A percentile compares a stretch with the other conserved stretches of the same genome.
phyloP scores from a whole-genome alignment of 768 basidiomycete species.

The Mycena pura region DNA sequence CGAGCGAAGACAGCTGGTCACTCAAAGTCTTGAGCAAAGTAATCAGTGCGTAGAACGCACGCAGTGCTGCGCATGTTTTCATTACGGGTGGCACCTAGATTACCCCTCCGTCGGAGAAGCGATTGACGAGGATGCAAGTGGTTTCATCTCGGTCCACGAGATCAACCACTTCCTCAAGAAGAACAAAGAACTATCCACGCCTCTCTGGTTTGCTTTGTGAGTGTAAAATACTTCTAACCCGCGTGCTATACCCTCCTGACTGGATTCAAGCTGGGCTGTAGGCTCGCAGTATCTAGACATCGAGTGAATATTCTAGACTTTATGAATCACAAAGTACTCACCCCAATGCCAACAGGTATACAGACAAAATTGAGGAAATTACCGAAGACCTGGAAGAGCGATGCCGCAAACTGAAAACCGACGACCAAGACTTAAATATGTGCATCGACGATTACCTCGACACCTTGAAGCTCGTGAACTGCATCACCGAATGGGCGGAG shows the following conservation, averaged over 20 bases:
- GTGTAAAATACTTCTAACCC: not conserved
- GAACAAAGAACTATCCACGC: conserved; percentile 1
- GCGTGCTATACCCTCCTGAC: not conserved
- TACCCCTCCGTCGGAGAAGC: conserved; percentile 28
- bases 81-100: conserved; percentile 16
- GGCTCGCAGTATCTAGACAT: conserved; percentile 4
- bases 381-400: not conserved
- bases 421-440: not conserved
- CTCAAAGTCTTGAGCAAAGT: conserved; percentile 32
- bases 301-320: not conserved
- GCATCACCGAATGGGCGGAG: not conserved
- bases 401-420: conserved; percentile 10
- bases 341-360: not conserved
- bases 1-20: conserved; percentile 26
- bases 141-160: conserved; percentile 29
- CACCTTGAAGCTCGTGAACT: not conserved
- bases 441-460: conserved; percentile 8
- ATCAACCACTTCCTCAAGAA: conserved; percentile 24
- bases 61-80: too few relatives aligned
- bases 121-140: conserved; percentile 31
- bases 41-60: conserved; percentile 25
- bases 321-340: not conserved
- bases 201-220: conserved; percentile 15
- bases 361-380: not conserved
- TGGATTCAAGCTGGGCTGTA: conserved; percentile 6